phyloP scores from a whole-genome alignment of 2,329 filamentous ascomycete genomes.

The Onygenales sp. region DNA sequence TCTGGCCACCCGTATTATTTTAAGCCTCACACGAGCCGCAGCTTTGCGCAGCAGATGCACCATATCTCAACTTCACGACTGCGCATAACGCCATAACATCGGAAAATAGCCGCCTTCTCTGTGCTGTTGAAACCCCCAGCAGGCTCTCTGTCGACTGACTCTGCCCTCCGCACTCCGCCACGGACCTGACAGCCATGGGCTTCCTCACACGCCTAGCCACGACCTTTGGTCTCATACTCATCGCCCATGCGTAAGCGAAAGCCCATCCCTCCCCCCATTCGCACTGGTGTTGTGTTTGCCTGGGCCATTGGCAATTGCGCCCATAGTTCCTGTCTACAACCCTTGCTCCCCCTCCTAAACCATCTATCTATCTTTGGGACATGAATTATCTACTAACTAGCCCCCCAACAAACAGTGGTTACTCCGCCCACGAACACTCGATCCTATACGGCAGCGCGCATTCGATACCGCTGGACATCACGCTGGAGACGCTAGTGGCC shows the following conservation, averaged over 20 bases:
- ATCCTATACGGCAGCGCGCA: conserved; percentile 55
- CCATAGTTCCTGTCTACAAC: conserved; percentile 11
- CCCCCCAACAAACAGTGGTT: conserved; percentile 57
- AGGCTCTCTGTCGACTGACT: not conserved
- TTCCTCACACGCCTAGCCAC: conserved; percentile 64
- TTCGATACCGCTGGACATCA: conserved; percentile 72
- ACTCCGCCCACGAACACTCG: conserved; percentile 90
- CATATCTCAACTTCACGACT: no score
- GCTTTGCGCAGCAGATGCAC: no score
- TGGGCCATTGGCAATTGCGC: conserved; percentile 4
- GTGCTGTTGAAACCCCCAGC: not conserved
- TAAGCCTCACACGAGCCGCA: no score
- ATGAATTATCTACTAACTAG: no score
- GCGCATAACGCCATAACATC: no score
- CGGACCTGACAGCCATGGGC: conserved; percentile 45
- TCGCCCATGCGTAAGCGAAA: conserved; percentile 66
- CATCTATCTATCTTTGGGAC: conserved; percentile 1
- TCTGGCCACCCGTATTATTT: no score
- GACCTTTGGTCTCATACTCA: conserved; percentile 63
- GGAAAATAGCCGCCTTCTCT: not conserved
- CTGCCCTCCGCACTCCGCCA: no score
- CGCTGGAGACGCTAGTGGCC: conserved; percentile 72
- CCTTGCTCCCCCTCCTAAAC: conserved; percentile 2
- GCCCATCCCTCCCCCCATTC: not conserved
- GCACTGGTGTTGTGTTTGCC: not conserved